These are phyloP conservation scores for Funneliformis caledonium DNA, from an alignment of 371 early-diverging fungal genomes.

Conservation along the genomic window DNA sequence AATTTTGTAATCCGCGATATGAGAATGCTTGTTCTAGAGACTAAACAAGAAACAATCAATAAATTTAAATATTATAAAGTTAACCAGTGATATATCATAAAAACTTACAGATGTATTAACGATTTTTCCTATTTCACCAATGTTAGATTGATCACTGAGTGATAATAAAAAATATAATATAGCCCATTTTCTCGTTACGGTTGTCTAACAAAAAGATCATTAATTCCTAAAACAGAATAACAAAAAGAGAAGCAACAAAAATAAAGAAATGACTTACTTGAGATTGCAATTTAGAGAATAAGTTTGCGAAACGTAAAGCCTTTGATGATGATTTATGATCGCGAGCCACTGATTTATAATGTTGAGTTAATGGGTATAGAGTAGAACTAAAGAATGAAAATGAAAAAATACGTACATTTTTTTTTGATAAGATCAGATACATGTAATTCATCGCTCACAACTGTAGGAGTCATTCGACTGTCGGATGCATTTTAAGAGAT, in stretches of 20 bases:
- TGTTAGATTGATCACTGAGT: constrained; percentile 50
- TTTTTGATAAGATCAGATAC: constrained; percentile 71
- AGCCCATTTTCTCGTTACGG: constrained; percentile 69
- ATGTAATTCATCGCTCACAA: constrained; percentile 63
- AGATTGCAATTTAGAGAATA: constrained; percentile 64
- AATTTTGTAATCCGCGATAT: constrained; percentile 18
- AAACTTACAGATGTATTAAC: constrained; percentile 1
- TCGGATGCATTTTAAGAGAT: not conserved
- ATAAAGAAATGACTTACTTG: constrained; percentile 49
- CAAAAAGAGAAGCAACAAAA: not conserved
- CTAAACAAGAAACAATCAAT: constrained; percentile 1
- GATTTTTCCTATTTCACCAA: constrained; percentile 12
- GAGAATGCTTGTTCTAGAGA: constrained; percentile 26
- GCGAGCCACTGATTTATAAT: constrained; percentile 52
- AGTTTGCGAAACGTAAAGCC: constrained; percentile 68
- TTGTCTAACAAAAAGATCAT: constrained; percentile 45
- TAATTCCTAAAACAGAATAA: not conserved
- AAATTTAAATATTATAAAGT: not conserved
- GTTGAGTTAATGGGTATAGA: not conserved
- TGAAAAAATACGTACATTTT: constrained; percentile 52
- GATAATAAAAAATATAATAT: constrained; percentile 71
- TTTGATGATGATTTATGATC: constrained; percentile 55
- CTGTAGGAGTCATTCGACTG: constrained; percentile 67
- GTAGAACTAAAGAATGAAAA: not conserved
- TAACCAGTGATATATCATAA: not conserved